Evolutionary conservation across 1,284 basidiomycete genomes (phyloP), one percentile per base, ranked within the genome.

Genomic region (Moniliophthora roreri): DNA sequence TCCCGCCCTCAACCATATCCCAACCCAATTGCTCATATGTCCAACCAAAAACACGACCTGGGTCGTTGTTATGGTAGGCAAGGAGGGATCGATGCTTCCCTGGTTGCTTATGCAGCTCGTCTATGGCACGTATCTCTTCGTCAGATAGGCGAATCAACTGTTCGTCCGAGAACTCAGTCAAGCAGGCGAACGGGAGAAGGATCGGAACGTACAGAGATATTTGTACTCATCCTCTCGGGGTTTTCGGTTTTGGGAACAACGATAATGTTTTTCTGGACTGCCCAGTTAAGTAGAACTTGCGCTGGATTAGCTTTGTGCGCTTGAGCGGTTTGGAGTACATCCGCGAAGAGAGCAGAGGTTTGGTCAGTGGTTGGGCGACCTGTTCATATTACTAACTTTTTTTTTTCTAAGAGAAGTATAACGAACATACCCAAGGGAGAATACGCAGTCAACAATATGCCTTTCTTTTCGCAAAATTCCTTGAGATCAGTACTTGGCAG

Each of bases 401-500:
- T n/a, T 20, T 11, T 10, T 44, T 26, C 7, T 45, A 18, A 13
- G 10, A 13, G 23, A 46, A n/a, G 28, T 4, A 16, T 9, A 18
- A 41, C 5, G 8, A 20, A 54, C 64, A 44, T 55, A 61, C 85
- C 87, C 6, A 89, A 68, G 0, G 88, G 87, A 2, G 80, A 82
- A 68, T 89, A 89, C 0, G 84, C 86, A 23, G 87, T 81, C 39
- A 88, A 62, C 1, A 82, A 54, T 56, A 90, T 88, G n/a, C 79
- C 78, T 56, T 82, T 77, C 39, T 68, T 60, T 24, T 78, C 69
- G 65, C 85, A 87, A 65, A 76, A 86, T 37, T 69, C 61, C 52
- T 81, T 71, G 13, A 89, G 72, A 16, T 82, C 76, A 54, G 75
- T 66, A 56, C 85, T 78, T 0, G 82, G 81, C 16, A 80, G 72